These are phyloP conservation scores for Colletotrichum sp. DNA, from an alignment of 2,329 filamentous ascomycete species.

Conservation along the genomic window DNA sequence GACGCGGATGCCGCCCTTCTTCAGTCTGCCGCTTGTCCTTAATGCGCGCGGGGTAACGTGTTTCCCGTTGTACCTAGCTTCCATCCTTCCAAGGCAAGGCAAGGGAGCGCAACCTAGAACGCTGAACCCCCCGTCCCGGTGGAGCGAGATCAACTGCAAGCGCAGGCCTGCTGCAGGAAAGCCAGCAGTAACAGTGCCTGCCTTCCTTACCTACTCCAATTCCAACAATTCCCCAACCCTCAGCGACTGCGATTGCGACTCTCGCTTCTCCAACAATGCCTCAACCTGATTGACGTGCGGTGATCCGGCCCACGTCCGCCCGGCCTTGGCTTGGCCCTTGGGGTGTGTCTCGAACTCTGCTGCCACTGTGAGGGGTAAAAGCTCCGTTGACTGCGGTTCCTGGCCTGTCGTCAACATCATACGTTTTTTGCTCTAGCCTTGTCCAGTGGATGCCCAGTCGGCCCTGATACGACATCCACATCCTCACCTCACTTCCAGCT, in stretches of 20 bases:
- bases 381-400: conserved; percentile 15
- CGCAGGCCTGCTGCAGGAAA: neutral
- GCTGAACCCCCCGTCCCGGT: neutral
- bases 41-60: conserved; percentile 8
- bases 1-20: neutral
- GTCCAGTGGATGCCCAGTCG: conserved; percentile 13
- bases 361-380: conserved; percentile 20
- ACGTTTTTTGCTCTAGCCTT: conserved; percentile 19
- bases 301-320: conserved; percentile 6
- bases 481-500: conserved; percentile 2
- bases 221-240: neutral
- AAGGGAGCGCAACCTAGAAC: neutral
- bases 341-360: conserved; percentile 6
- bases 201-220: neutral
- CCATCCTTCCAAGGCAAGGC: neutral
- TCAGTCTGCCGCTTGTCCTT: neutral
- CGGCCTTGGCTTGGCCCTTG: conserved; percentile 7
- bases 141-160: conserved; percentile 1
- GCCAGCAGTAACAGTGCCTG: neutral
- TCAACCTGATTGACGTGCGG: neutral
- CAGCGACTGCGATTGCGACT: neutral
- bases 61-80: conserved; percentile 2
- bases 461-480: conserved; percentile 13
- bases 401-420: conserved; percentile 20
- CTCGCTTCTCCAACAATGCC: conserved; percentile 1